phyloP scores from a whole-genome alignment of 2,329 filamentous ascomycete species.

The Paramyrothecium sp. region DNA sequence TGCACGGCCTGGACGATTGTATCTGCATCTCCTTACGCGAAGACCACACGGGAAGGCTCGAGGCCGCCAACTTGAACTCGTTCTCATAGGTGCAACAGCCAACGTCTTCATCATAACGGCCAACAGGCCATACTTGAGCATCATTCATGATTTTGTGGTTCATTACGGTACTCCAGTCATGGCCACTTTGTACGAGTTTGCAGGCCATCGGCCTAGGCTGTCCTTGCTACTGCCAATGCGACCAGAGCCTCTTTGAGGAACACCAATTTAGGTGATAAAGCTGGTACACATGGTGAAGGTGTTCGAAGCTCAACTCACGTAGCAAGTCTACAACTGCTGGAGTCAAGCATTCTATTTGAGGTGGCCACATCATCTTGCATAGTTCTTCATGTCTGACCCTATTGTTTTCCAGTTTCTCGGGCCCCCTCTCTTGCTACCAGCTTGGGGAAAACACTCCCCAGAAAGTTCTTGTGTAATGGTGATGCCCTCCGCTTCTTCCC shows the following conservation, averaged over 20 bases:
- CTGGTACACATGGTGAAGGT: too few species aligned
- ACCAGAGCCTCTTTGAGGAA: background rate
- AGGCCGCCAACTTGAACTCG: background rate
- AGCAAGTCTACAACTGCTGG: too few species aligned
- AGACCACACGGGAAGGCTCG: background rate
- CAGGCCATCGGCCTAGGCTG: background rate
- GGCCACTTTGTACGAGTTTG: background rate
- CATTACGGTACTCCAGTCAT: background rate
- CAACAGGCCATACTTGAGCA: background rate
- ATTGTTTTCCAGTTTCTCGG: too few species aligned
- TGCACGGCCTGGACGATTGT: background rate
- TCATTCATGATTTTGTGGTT: background rate
- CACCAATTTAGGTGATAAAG: background rate
- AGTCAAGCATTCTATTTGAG: too few species aligned
- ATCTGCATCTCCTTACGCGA: background rate
- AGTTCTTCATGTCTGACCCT: too few species aligned
- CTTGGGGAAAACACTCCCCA: too few species aligned
- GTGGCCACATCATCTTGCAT: too few species aligned
- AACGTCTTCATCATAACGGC: background rate
- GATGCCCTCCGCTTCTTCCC: too few species aligned
- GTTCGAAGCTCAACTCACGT: too few species aligned
- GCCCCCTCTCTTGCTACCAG: too few species aligned
- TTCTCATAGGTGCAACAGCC: background rate
- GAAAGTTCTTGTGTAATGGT: too few species aligned
- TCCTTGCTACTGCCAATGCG: background rate